Base-by-base conservation (phyloP, 2,329 filamentous ascomycete genomes). In the Myriosclerotinia scirpicola region DNA sequence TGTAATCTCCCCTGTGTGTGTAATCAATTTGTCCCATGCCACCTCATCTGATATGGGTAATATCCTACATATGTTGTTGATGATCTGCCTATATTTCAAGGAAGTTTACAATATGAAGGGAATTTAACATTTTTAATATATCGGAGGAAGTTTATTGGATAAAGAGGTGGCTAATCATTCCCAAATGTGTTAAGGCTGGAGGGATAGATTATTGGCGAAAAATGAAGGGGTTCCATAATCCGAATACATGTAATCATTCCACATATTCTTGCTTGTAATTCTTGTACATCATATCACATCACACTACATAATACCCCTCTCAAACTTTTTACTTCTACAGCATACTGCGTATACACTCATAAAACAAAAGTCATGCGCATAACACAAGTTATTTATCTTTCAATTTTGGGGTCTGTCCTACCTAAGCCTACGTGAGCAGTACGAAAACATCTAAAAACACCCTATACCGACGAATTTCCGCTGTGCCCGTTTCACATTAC, bases 1-100 rank as follows among this genome's bases (percentile, higher is more conserved):
- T 48, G 44, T 60, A 36, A 60, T 30, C 62, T 64, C 46, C 26
- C 26, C 26, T 26, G 26, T 26, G 26, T 34, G 6, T 34, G 30
- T 34, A 34, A 34, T 34, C 30, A 34, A 44, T 44, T 61, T 46
- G 55, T 34, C 59, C 64, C 64, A 54, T 46, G 50, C 40, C 65
- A 67, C 65, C 65, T 67, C 65, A 67, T 67, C 65, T 66, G 58
- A 63, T 56, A 66, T 58, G 59, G 77, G 78, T 62, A 22, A 42
- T 36, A 34, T 6, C 14, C 14, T 22, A 12, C 36, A 34, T 34
- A 34, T 60, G 30, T 38, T 46, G 72, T 73, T 40, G 76, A 75
- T 1, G 68, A 61, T 61, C 44, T 6, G 58, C n/a, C 15, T 50
- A 38, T 36, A 38, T 38, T 61, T 8, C 58, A 38, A 61, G 44